Base-by-base conservation (phyloP, 345 rosid genomes). In the Pugionium cornutum region DNA sequence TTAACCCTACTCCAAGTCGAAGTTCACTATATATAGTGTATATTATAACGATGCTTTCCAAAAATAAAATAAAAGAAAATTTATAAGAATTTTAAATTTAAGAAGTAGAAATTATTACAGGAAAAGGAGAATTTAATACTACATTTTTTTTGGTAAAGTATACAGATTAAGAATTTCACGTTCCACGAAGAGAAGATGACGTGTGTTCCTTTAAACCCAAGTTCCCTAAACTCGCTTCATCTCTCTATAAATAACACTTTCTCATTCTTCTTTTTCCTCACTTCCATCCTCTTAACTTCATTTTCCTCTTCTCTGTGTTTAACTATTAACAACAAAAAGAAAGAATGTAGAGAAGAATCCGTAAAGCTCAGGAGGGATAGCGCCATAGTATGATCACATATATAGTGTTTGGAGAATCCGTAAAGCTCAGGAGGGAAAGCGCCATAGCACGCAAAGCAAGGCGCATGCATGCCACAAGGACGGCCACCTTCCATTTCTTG, bases 361-460 rank as follows among this genome's bases (percentile, higher is more conserved):
- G 79, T 83, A 54, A 83, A 85, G 89, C 89, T 85, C 89, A 85
- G 89, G 89, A 85, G 89, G 89, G 89, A 85, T 85, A 85, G 89
- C 89, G 85, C 89, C 88, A 76, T 73, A 29, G 41, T 34, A 2
- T 29, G 11, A 65, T 62, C 66, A 50, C 7, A 30, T 57, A n/a
- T n/a, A n/a, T n/a, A n/a, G n/a, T n/a, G n/a, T n/a, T n/a, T n/a
- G n/a, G n/a, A n/a, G n/a, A n/a, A n/a, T n/a, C n/a, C n/a, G n/a
- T n/a, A n/a, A n/a, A n/a, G n/a, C n/a, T n/a, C n/a, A n/a, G n/a
- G n/a, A n/a, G n/a, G n/a, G n/a, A n/a, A n/a, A n/a, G n/a, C n/a
- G n/a, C n/a, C n/a, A n/a, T n/a, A n/a, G n/a, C n/a, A n/a, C n/a
- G n/a, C n/a, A n/a, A n/a, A n/a, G n/a, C n/a, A n/a, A n/a, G n/a